Percentiles rank a stretch among this genome's conserved stretches.
Evolutionary conservation across 306 rosid species (phyloP).

Genomic region (Vachellia pachyceras): DNA sequence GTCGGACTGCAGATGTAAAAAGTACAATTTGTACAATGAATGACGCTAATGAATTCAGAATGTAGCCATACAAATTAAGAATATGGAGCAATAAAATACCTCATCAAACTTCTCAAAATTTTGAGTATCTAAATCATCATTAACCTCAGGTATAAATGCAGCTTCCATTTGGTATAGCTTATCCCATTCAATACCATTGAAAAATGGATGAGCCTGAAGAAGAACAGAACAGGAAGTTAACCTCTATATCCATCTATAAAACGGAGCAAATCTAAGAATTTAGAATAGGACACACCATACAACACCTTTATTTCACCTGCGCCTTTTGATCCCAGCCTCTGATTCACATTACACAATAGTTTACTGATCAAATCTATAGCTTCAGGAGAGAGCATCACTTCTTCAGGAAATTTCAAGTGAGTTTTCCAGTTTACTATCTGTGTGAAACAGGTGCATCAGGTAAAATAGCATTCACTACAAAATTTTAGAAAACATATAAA

Average conservation of each 20-base stretch:
- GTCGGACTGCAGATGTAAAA: constrained; percentile 60
- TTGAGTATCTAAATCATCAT: constrained; percentile 94
- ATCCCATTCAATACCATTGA: constrained; percentile 73
- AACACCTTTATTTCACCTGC: constrained; percentile 94
- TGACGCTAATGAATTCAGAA: constrained; percentile 18
- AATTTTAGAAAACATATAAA: not conserved
- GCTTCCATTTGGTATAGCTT: constrained; percentile 90
- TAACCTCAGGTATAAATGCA: constrained; percentile 94
- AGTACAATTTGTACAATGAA: constrained; percentile 19
- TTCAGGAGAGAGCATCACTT: constrained; percentile 72
- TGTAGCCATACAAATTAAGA: constrained; percentile 25
- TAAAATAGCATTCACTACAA: constrained; percentile 13
- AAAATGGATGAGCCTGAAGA: constrained; percentile 79
- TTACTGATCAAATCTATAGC: constrained; percentile 81
- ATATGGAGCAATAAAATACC: constrained; percentile 53
- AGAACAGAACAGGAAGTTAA: constrained; percentile 48
- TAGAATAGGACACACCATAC: constrained; percentile 77
- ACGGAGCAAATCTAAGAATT: constrained; percentile 46
- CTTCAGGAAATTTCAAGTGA: constrained; percentile 95
- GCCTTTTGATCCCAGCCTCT: constrained; percentile 87
- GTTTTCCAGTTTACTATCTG: constrained; percentile 98
- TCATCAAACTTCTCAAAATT: constrained; percentile 98
- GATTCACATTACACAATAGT: constrained; percentile 79
- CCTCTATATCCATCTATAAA: constrained; percentile 30
- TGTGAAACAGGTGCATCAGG: constrained; percentile 24